These are phyloP conservation scores for Kwoniella sp. DNA, from an alignment of 768 basidiomycete genomes.

Conservation along the genomic window DNA sequence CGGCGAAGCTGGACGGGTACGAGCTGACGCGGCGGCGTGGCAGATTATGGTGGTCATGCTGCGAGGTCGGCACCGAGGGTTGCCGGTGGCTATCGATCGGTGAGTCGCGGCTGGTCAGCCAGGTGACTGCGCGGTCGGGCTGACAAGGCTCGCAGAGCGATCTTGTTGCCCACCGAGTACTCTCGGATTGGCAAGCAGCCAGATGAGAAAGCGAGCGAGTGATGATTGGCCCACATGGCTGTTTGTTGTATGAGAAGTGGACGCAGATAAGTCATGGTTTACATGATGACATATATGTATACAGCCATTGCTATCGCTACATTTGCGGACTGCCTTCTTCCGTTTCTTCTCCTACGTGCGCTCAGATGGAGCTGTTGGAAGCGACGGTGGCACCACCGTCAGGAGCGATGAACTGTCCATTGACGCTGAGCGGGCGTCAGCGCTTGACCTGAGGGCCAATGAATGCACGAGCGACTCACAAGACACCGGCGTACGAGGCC, in stretches of 20 bases:
- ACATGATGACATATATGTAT: too few species aligned
- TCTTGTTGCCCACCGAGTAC: conserved; percentile 35
- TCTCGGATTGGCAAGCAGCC: conserved; percentile 23
- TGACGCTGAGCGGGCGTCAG: conserved; percentile 11
- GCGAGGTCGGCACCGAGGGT: conserved; percentile 39
- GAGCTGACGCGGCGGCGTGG: background rate
- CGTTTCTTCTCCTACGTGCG: background rate
- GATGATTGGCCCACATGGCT: too few species aligned
- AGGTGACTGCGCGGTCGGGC: background rate
- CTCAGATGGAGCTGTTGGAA: conserved; percentile 16
- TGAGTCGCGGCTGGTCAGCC: background rate
- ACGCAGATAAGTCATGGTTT: too few species aligned
- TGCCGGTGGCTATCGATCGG: conserved; percentile 44
- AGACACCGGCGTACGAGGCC: conserved; percentile 31
- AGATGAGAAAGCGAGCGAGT: too few species aligned
- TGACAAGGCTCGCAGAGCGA: conserved; percentile 12
- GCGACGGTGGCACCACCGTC: conserved; percentile 39
- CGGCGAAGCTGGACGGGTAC: background rate
- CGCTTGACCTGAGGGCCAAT: background rate
- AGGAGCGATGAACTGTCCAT: conserved; percentile 34
- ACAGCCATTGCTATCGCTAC: too few species aligned
- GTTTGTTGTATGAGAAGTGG: too few species aligned
- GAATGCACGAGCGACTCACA: conserved; percentile 22
- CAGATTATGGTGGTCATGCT: conserved; percentile 31
- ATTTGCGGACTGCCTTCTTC: background rate